Conservation (phyloP, 371 early-diverging fungal species). For the Choanephora cucurbitarum region DNA sequence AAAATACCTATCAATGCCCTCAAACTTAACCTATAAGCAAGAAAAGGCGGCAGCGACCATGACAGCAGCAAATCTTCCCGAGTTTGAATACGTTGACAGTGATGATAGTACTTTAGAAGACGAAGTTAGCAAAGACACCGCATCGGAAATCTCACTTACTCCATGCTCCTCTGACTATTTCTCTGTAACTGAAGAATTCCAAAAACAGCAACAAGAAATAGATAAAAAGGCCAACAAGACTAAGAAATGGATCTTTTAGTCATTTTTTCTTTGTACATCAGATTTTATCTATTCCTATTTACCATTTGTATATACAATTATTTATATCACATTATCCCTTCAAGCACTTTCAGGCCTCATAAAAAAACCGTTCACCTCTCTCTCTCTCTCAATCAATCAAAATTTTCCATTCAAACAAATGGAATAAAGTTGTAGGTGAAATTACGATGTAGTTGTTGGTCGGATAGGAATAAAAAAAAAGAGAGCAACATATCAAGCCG, state of each 20-base stretch:
- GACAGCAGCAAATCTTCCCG: not conserved
- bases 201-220: not conserved
- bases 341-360: too few relatives aligned
- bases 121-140: not conserved
- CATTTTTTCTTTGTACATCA: not conserved
- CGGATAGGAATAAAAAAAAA: too few relatives aligned
- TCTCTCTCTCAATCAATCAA: too few relatives aligned
- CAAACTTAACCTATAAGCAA: not conserved
- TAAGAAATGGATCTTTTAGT: not conserved
- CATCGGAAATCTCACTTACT: not conserved
- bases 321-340: not conserved
- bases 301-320: not conserved
- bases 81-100: conserved; percentile 4
- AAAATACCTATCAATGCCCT: conserved; percentile 2
- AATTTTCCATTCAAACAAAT: too few relatives aligned
- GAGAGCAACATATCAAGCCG: too few relatives aligned
- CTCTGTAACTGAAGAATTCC: not conserved
- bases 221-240: not conserved
- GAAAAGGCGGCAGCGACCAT: not conserved
- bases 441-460: too few relatives aligned
- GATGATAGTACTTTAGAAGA: conserved; percentile 6
- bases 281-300: not conserved
- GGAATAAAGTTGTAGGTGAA: too few relatives aligned
- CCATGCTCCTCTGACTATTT: not conserved
- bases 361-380: too few relatives aligned